Evolutionary conservation across 2,329 filamentous ascomycete genomes (phyloP).

Genomic region (Epichloe gansuensis): DNA sequence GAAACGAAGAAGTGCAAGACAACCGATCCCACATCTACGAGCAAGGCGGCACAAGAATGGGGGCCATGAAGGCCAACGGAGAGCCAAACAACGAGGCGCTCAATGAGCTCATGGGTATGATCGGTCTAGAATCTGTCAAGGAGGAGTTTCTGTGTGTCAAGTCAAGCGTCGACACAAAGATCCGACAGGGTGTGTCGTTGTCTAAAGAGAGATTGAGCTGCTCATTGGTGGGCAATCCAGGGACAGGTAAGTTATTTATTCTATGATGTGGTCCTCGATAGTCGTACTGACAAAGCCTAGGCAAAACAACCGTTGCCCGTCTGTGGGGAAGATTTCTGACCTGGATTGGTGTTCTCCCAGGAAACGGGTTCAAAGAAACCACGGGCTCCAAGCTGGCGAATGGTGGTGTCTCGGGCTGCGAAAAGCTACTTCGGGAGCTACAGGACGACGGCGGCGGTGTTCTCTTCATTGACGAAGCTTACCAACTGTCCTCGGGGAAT

Average conservation of each 20-base stretch:
- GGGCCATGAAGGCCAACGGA: slow-evolving; percentile 40
- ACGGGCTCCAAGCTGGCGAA: slow-evolving; percentile 56
- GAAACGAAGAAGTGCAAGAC: neutral
- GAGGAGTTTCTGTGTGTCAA: slow-evolving; percentile 51
- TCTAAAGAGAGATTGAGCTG: slow-evolving; percentile 48
- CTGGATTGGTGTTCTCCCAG: slow-evolving; percentile 49
- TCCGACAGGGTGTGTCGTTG: slow-evolving; percentile 45
- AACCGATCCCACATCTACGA: neutral
- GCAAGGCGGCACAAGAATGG: slow-evolving; percentile 43
- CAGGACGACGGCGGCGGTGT: slow-evolving; percentile 51
- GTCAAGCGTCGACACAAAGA: slow-evolving; percentile 43
- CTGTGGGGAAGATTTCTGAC: slow-evolving; percentile 56
- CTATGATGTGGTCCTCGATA: too few species aligned
- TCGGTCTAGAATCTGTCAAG: slow-evolving; percentile 61
- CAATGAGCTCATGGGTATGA: slow-evolving; percentile 56
- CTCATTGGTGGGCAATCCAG: slow-evolving; percentile 59
- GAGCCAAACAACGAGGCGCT: slow-evolving; percentile 39
- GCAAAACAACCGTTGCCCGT: slow-evolving; percentile 64
- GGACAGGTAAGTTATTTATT: slow-evolving; percentile 42
- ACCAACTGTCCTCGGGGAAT: slow-evolving; percentile 53
- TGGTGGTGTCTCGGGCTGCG: slow-evolving; percentile 44
- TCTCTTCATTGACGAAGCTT: slow-evolving; percentile 69
- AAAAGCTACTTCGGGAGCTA: slow-evolving; percentile 37
- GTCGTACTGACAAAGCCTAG: slow-evolving; percentile 9
- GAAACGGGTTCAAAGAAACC: slow-evolving; percentile 49